Conservation (phyloP, 495 filamentous ascomycete species). For the Aspergillus hancockii region DNA sequence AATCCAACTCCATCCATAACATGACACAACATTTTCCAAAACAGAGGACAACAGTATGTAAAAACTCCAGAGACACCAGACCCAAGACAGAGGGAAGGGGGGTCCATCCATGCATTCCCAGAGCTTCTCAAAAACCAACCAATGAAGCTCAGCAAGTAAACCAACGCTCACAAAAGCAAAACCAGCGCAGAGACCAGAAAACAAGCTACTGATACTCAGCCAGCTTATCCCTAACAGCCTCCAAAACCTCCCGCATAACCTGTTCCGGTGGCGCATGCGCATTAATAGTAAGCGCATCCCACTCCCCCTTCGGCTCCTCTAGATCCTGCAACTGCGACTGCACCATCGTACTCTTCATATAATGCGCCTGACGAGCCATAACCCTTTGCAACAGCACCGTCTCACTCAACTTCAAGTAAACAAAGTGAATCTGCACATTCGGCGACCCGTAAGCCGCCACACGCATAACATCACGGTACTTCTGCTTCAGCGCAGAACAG, state of each 20-base stretch:
- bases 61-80: slow-evolving; percentile 27
- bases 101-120: slow-evolving; percentile 12
- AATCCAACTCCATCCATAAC: neutral
- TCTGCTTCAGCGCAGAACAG: slow-evolving; percentile 93
- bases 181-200: slow-evolving; percentile 11
- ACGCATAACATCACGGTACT: slow-evolving; percentile 96
- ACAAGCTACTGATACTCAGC: slow-evolving; percentile 30
- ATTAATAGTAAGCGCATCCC: slow-evolving; percentile 82
- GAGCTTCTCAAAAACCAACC: slow-evolving; percentile 6
- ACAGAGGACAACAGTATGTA: slow-evolving; percentile 1
- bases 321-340: slow-evolving; percentile 83
- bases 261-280: slow-evolving; percentile 64
- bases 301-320: slow-evolving; percentile 80
- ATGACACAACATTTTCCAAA: neutral
- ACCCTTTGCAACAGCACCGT: slow-evolving; percentile 75
- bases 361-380: slow-evolving; percentile 73
- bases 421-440: slow-evolving; percentile 82
- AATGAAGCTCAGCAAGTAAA: slow-evolving; percentile 13
- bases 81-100: no score
- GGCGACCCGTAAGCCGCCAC: slow-evolving; percentile 78
- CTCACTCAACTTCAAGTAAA: slow-evolving; percentile 82
- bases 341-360: slow-evolving; percentile 99
- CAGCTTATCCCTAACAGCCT: slow-evolving; percentile 48
- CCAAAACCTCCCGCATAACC: slow-evolving; percentile 66
- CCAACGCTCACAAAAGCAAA: slow-evolving; percentile 11